Evolutionary conservation across 495 filamentous ascomycete species (phyloP).

Genomic region (Thermothielavioides terrestris): DNA sequence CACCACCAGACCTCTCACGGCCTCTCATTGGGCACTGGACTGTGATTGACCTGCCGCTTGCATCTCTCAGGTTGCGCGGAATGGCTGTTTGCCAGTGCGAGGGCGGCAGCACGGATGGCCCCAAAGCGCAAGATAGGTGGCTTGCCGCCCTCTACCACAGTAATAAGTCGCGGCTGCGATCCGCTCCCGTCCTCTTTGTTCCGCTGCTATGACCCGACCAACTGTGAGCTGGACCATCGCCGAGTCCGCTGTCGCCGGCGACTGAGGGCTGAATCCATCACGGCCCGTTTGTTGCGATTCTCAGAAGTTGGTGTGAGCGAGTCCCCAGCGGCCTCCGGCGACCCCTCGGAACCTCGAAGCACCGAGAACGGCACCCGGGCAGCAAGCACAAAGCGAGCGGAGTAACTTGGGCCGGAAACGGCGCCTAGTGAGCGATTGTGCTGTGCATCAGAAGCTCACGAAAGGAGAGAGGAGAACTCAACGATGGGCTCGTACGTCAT

Average conservation of each 20-base stretch:
- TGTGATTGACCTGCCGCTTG: conserved; percentile 24
- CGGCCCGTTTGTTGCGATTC: background rate
- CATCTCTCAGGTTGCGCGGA: conserved; percentile 23
- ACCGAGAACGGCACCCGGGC: conserved; percentile 1
- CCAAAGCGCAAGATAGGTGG: background rate
- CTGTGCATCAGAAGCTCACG: no score
- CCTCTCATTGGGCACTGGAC: conserved; percentile 21
- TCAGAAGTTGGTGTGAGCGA: conserved; percentile 2
- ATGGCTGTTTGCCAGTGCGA: conserved; percentile 9
- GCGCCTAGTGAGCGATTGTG: no score
- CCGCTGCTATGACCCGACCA: background rate
- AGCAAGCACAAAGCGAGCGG: background rate
- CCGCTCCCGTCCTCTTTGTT: conserved; percentile 6
- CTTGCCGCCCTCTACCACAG: background rate
- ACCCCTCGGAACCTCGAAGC: background rate
- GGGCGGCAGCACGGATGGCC: conserved; percentile 15
- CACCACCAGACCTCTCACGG: conserved; percentile 1
- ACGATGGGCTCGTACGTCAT: conserved; percentile 34
- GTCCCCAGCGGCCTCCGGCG: background rate
- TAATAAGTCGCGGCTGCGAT: conserved; percentile 4
- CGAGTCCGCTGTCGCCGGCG: background rate
- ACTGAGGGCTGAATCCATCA: background rate
- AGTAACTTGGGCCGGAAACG: no score
- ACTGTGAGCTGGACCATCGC: background rate
- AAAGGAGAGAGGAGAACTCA: no score